phyloP scores from a whole-genome alignment of 2,329 filamentous ascomycete species.

The Orbilia ellipsospora region DNA sequence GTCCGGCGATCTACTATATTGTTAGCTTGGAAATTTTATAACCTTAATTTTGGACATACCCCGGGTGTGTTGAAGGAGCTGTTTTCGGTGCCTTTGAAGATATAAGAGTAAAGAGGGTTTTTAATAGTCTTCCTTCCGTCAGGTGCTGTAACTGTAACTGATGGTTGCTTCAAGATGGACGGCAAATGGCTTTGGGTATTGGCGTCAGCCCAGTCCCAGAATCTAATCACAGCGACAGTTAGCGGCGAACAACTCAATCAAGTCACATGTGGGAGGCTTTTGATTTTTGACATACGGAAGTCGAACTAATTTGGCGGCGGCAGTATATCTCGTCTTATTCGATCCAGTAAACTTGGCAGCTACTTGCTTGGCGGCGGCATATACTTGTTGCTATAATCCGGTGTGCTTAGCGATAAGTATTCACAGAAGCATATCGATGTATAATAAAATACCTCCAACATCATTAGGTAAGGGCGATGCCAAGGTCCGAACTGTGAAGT shows the following conservation, averaged over 20 bases:
- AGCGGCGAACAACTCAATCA: no score
- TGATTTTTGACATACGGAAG: slow-evolving; percentile 55
- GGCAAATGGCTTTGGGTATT: slow-evolving; percentile 51
- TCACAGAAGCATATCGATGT: background rate
- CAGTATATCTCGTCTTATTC: slow-evolving; percentile 51
- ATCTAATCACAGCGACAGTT: slow-evolving; percentile 36
- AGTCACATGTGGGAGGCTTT: no score
- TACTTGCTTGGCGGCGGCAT: slow-evolving; percentile 33
- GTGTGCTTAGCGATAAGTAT: background rate
- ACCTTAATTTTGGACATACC: background rate
- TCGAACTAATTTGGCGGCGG: slow-evolving; percentile 55
- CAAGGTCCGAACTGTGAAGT: slow-evolving; percentile 57
- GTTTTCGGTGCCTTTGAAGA: slow-evolving; percentile 9
- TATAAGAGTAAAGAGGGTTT: slow-evolving; percentile 24
- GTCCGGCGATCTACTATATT: background rate
- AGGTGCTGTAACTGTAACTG: slow-evolving; percentile 41
- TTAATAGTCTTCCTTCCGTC: slow-evolving; percentile 19
- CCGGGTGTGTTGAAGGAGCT: slow-evolving; percentile 4
- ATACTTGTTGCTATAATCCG: slow-evolving; percentile 53
- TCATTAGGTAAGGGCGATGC: slow-evolving; percentile 59
- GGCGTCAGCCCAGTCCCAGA: slow-evolving; percentile 57
- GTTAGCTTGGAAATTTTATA: background rate
- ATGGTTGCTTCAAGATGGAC: slow-evolving; percentile 28
- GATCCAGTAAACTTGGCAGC: slow-evolving; percentile 54
- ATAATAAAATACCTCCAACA: slow-evolving; percentile 56